Evolutionary conservation across 129 eudicot species (phyloP).

Genomic region (Flaveria linearis): DNA sequence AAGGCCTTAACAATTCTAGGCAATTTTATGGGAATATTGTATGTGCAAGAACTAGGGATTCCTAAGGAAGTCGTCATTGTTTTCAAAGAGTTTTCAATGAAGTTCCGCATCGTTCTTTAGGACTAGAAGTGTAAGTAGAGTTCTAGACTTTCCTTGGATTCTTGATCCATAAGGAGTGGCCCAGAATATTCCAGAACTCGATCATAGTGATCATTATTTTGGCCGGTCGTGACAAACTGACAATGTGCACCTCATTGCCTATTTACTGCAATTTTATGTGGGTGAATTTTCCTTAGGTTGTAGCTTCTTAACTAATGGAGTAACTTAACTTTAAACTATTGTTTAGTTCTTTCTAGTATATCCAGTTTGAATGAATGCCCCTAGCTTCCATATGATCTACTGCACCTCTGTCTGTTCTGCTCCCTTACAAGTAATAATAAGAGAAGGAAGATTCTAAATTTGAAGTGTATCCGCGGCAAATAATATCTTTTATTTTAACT

Average conservation of each 20-base stretch:
- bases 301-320: constrained; percentile 2
- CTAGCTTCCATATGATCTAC: not conserved
- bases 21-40: too few relatives aligned
- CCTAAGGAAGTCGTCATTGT: not conserved
- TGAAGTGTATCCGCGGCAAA: not conserved
- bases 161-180: not conserved
- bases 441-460: not conserved
- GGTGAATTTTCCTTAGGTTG: not conserved
- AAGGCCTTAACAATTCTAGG: not conserved
- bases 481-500: not conserved
- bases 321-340: not conserved
- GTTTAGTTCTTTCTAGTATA: constrained; percentile 6
- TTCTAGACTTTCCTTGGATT: not conserved
- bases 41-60: not conserved
- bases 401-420: not conserved
- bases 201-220: not conserved
- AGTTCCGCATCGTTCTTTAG: not conserved
- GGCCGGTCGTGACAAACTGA: not conserved
- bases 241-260: constrained; percentile 13
- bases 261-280: not conserved
- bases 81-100: not conserved
- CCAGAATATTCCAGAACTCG: not conserved
- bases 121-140: not conserved
- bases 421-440: not conserved
- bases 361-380: not conserved